Percentiles rank a stretch among this genome's conserved stretches.
These are phyloP conservation scores for Scedosporium apiospermum DNA, from an alignment of 2,329 filamentous ascomycete species.

Conservation along the genomic window DNA sequence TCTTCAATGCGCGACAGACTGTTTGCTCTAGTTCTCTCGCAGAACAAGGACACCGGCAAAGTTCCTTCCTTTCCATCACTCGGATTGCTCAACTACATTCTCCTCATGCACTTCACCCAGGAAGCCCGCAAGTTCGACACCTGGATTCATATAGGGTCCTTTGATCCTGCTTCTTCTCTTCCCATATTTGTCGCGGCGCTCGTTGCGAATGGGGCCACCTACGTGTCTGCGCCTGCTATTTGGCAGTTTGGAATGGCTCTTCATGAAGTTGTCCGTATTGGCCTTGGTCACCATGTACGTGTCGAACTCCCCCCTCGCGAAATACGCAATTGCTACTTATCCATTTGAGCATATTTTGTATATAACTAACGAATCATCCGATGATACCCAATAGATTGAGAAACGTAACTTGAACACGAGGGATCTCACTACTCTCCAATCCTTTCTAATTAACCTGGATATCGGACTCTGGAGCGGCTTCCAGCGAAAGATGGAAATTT, in stretches of 20 bases:
- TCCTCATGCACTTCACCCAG: conserved; percentile 50
- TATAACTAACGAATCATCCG: neutral
- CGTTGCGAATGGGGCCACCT: conserved; percentile 49
- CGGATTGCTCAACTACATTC: conserved; percentile 49
- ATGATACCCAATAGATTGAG: conserved; percentile 30
- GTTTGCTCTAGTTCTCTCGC: conserved; percentile 53
- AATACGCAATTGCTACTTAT: conserved; percentile 4
- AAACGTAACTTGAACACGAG: conserved; percentile 35
- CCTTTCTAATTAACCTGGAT: conserved; percentile 38
- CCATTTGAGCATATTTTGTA: neutral
- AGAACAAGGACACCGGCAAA: conserved; percentile 40
- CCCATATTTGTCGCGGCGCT: conserved; percentile 53
- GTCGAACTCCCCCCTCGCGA: neutral
- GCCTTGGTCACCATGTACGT: conserved; percentile 16
- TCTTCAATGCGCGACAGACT: conserved; percentile 48
- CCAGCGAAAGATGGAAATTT: conserved; percentile 45
- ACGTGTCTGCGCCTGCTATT: conserved; percentile 46
- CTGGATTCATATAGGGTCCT: conserved; percentile 53
- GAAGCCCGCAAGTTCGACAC: conserved; percentile 46
- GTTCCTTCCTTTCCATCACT: conserved; percentile 53
- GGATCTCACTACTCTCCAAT: conserved; percentile 39
- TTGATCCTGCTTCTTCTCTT: conserved; percentile 43
- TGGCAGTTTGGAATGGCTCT: conserved; percentile 51
- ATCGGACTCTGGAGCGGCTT: conserved; percentile 46
- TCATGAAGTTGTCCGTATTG: conserved; percentile 38